Base-by-base conservation (phyloP, 78 protist genomes). In the Dictyostelium discoideum region DNA sequence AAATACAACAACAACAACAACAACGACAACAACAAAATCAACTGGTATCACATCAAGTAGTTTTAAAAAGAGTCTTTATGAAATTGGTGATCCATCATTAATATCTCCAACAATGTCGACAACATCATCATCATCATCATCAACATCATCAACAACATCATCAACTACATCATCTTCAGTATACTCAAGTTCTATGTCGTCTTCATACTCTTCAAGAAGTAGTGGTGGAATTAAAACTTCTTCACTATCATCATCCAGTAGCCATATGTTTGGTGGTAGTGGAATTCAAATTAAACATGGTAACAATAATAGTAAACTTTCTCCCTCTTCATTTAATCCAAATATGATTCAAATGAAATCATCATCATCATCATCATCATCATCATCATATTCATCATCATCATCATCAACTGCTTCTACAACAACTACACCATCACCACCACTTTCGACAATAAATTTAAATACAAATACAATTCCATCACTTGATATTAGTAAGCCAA, bases 201-300 rank as follows among this genome's bases (percentile, higher is more conserved):
- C 86, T 2, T 44, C 86, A 40, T 77, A 26, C 4, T 77, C 86
- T 42, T 67, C 83, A 77, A 77, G 40, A 77, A 37, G 50, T 77
- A 72, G 32, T 24, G 74, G 13, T 73, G 63, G 76, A 85, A 54
- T 40, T 26, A 74, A 67, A 54, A 46, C 83, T 6, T 24, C 86
- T 24, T 82, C 86, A 24, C 9, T 82, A 50, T n/a, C 65, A 40
- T 65, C 77, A 69, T 26, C 77, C 3, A 69, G 20, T 69, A 29
- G 22, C 26, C 39, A 26, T 29, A 10, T 69, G 32, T 69, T 69
- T 11, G 37, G 37, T 69, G 77, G 76, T 5, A 42, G 46, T 24
- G 76, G 77, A 60, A 60, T 69, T 69, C 77, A 69, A 69, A 24
- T 26, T 20, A 60, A 60, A 26, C 18, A 60, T 60, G 69, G 69